A percentile compares a stretch with the other conserved stretches of the same genome.
Conservation (phyloP, 495 filamentous ascomycete species). For the Annulohypoxylon maeteangense region DNA sequence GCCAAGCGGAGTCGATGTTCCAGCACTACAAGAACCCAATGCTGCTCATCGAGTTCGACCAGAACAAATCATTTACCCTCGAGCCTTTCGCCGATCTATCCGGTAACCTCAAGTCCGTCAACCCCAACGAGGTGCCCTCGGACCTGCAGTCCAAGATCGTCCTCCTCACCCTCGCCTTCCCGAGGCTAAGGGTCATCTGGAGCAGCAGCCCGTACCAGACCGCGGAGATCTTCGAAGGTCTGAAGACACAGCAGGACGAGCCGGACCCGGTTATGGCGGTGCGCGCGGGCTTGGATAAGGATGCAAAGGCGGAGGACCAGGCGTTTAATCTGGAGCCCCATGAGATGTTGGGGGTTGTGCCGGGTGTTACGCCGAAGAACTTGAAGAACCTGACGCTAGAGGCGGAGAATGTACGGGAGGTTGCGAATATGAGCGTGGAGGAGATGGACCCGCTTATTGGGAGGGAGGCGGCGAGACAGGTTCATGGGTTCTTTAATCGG, state of each 20-base stretch:
- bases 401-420: constrained; percentile 78
- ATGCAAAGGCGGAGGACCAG: constrained; percentile 63
- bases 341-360: constrained; percentile 89
- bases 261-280: constrained; percentile 92
- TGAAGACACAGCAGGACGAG: constrained; percentile 88
- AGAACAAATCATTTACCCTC: constrained; percentile 95
- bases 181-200: constrained; percentile 90
- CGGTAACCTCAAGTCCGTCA: constrained; percentile 67
- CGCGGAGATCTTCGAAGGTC: constrained; percentile 92
- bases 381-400: constrained; percentile 74
- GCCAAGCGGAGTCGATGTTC: constrained; percentile 93
- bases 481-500: constrained; percentile 84
- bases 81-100: constrained; percentile 89
- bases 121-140: constrained; percentile 64
- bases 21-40: constrained; percentile 90
- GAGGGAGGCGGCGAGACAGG: constrained; percentile 79
- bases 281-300: constrained; percentile 78
- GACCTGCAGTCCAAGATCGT: constrained; percentile 94
- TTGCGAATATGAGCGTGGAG: constrained; percentile 85
- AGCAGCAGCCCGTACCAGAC: constrained; percentile 93
- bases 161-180: constrained; percentile 91
- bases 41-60: constrained; percentile 96
- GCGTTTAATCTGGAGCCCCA: constrained; percentile 71
- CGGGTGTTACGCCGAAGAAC: constrained; percentile 84
- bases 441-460: constrained; percentile 80